A percentile compares a stretch with the other conserved stretches of the same genome.
These are phyloP conservation scores for Begonia fuchsioides DNA, from an alignment of 306 rosid genomes.

Conservation along the genomic window DNA sequence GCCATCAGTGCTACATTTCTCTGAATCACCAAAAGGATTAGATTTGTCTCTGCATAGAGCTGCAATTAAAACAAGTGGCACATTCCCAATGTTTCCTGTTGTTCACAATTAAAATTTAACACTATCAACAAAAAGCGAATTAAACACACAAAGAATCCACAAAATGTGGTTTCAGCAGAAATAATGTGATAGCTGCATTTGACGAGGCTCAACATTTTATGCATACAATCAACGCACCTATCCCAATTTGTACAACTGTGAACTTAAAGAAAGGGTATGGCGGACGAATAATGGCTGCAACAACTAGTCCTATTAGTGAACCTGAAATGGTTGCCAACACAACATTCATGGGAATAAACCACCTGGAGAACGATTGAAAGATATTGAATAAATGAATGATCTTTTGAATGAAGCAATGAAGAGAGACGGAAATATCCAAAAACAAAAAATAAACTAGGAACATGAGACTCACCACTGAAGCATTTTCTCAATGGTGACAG, in stretches of 20 bases:
- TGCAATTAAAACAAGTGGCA: slow-evolving; percentile 86
- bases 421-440: background rate
- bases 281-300: slow-evolving; percentile 60
- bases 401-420: background rate
- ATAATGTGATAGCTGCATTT: too few relatives aligned
- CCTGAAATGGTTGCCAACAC: slow-evolving; percentile 54
- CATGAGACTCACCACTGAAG: slow-evolving; percentile 47
- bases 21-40: slow-evolving; percentile 74
- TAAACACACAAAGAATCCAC: too few relatives aligned
- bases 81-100: slow-evolving; percentile 94
- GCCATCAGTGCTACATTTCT: slow-evolving; percentile 69
- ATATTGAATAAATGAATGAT: slow-evolving; percentile 1
- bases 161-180: too few relatives aligned
- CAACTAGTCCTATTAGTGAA: slow-evolving; percentile 70
- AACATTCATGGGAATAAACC: slow-evolving; percentile 93
- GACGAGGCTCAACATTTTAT: too few relatives aligned
- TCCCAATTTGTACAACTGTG: slow-evolving; percentile 74
- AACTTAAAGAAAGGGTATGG: slow-evolving; percentile 95
- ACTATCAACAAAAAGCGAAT: slow-evolving; percentile 1
- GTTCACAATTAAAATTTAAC: slow-evolving; percentile 5
- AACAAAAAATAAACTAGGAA: background rate
- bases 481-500: slow-evolving; percentile 69
- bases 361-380: slow-evolving; percentile 38
- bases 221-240: slow-evolving; percentile 25
- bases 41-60: slow-evolving; percentile 74